Evolutionary conservation across 164 flowering plant species (phyloP).

Genomic region (Vitis cinerea): DNA sequence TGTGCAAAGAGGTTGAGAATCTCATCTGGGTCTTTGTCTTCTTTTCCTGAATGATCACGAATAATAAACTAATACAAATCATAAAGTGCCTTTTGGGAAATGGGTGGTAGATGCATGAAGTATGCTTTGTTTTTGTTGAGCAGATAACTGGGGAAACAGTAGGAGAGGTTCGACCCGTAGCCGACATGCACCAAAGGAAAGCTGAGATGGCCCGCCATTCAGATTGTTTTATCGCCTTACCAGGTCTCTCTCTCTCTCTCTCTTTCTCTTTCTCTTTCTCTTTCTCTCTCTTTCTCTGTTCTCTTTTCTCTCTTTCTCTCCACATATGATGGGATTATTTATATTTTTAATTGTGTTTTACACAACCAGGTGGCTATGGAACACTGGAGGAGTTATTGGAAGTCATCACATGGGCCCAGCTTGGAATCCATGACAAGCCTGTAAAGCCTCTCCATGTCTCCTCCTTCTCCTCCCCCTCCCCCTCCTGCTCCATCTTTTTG

Average conservation of each 20-base stretch:
- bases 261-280: too few species aligned
- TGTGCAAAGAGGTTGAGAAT: conserved; percentile 47
- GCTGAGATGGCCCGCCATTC: conserved; percentile 68
- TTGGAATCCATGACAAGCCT: conserved; percentile 73
- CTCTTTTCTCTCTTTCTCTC: neutral
- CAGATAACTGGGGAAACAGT: conserved; percentile 62
- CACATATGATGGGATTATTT: neutral
- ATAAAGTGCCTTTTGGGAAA: too few species aligned
- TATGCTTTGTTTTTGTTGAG: neutral
- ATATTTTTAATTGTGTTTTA: neutral
- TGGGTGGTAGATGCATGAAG: neutral
- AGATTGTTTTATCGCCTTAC: conserved; percentile 60
- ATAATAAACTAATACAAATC: too few species aligned
- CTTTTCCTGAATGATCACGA: neutral
- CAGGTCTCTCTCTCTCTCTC: conserved; percentile 32
- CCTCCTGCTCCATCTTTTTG: too few species aligned
- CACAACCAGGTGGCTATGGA: conserved; percentile 62
- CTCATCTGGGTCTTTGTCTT: neutral
- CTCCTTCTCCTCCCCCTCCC: too few species aligned
- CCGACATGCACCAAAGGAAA: conserved; percentile 65
- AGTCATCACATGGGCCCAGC: conserved; percentile 80
- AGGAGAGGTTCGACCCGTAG: conserved; percentile 58
- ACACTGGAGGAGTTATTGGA: conserved; percentile 65
- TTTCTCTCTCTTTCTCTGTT: neutral
- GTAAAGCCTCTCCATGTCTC: conserved; percentile 21